phyloP scores from a whole-genome alignment of 129 eudicot species.

The Chrysanthemum seticuspe region DNA sequence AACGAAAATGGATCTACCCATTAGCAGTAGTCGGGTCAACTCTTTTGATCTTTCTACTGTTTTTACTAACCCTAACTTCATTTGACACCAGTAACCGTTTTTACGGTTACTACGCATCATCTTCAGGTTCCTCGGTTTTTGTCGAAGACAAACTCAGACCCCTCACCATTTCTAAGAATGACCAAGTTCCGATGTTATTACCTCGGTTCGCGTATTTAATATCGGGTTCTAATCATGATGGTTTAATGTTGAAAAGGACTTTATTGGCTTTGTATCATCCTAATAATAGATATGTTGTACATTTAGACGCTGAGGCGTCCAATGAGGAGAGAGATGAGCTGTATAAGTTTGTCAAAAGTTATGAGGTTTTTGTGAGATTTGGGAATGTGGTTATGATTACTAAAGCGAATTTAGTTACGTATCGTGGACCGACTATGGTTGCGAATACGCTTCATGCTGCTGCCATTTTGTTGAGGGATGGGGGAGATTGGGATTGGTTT shows the following conservation, averaged over 20 bases:
- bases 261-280: slow-evolving; percentile 86
- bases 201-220: slow-evolving; percentile 73
- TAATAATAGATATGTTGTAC: slow-evolving; percentile 64
- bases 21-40: slow-evolving; percentile 47
- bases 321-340: slow-evolving; percentile 59
- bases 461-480: slow-evolving; percentile 67
- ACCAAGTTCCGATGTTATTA: background rate
- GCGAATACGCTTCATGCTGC: slow-evolving; percentile 89
- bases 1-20: slow-evolving; percentile 64
- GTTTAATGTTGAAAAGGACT: slow-evolving; percentile 62
- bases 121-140: slow-evolving; percentile 37
- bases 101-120: slow-evolving; percentile 28
- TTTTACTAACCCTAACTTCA: slow-evolving; percentile 50
- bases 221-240: slow-evolving; percentile 82
- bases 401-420: slow-evolving; percentile 82
- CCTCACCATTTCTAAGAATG: slow-evolving; percentile 30
- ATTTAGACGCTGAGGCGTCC: slow-evolving; percentile 71
- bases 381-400: slow-evolving; percentile 78
- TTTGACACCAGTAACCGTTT: slow-evolving; percentile 26
- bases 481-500: slow-evolving; percentile 90
- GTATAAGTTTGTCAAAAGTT: slow-evolving; percentile 41
- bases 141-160: slow-evolving; percentile 71
- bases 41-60: slow-evolving; percentile 39
- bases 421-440: slow-evolving; percentile 94
- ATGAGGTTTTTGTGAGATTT: slow-evolving; percentile 45